These are phyloP conservation scores for Otatea glauca DNA, from an alignment of 176 grass and related monocot genomes.

Conservation along the genomic window DNA sequence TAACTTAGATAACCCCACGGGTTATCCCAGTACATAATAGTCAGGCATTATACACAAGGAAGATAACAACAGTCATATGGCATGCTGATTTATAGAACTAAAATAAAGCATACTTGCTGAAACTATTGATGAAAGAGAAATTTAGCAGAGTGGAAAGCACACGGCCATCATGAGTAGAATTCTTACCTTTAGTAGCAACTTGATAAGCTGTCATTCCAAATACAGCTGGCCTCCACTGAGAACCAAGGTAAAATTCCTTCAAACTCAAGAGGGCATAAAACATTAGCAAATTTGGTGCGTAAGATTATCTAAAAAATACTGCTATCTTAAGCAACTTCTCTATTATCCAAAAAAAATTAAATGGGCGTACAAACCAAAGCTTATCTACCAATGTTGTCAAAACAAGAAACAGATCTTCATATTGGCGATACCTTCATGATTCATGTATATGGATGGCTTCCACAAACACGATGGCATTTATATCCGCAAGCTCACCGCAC, in stretches of 20 bases:
- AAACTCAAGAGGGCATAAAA: slow-evolving; percentile 16
- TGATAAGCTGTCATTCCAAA: slow-evolving; percentile 61
- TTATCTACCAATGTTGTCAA: slow-evolving; percentile 18
- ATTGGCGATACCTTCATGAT: neutral
- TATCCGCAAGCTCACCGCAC: too few species aligned
- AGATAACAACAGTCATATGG: neutral
- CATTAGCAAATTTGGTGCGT: slow-evolving; percentile 23
- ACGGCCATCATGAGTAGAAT: neutral
- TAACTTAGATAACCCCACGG: neutral
- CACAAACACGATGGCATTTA: too few species aligned
- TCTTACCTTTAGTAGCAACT: slow-evolving; percentile 43
- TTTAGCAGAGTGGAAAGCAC: neutral
- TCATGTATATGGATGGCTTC: too few species aligned
- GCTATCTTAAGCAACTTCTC: slow-evolving; percentile 18
- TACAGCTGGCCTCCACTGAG: slow-evolving; percentile 54
- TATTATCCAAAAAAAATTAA: neutral
- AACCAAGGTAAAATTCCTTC: slow-evolving; percentile 51
- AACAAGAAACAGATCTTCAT: slow-evolving; percentile 20
- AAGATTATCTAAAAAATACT: slow-evolving; percentile 7
- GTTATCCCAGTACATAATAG: slow-evolving; percentile 20
- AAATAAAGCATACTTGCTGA: neutral
- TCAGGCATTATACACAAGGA: neutral
- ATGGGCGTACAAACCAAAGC: neutral
- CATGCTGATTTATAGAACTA: neutral
- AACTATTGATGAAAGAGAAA: slow-evolving; percentile 22